Evolutionary conservation across 1,284 basidiomycete genomes (phyloP).

Genomic region (Ustilago cynodontis): DNA sequence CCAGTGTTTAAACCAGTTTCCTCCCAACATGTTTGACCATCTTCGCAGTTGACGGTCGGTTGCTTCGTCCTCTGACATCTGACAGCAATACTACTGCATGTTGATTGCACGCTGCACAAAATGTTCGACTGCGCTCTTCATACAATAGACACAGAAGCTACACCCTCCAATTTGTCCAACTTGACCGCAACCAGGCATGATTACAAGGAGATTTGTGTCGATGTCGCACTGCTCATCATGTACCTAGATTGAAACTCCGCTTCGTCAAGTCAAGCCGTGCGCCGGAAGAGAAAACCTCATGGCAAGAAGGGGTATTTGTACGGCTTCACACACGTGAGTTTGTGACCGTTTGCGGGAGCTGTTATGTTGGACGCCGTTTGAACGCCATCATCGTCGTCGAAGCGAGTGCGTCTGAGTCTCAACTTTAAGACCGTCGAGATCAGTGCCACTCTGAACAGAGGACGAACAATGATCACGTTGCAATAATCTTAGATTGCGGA

Average conservation of each 20-base stretch:
- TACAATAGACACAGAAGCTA: neutral
- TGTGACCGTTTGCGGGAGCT: neutral
- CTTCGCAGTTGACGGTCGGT: too few species aligned
- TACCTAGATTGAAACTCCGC: conserved; percentile 21
- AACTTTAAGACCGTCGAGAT: neutral
- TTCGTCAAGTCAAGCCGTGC: too few species aligned
- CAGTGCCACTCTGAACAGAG: neutral
- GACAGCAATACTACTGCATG: too few species aligned
- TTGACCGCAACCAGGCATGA: neutral
- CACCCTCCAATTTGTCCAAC: too few species aligned
- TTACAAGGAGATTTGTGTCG: neutral
- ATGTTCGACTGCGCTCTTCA: neutral
- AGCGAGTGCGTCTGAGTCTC: neutral
- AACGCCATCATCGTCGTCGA: neutral
- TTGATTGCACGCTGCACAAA: neutral
- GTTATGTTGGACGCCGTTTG: neutral
- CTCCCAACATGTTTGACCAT: too few species aligned
- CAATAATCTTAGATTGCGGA: neutral
- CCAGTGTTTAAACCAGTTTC: too few species aligned
- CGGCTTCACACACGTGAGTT: conserved; percentile 6
- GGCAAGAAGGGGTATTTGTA: neutral
- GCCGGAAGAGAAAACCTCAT: too few species aligned
- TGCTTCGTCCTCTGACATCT: neutral
- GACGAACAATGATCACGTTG: neutral
- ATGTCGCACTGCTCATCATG: neutral